Conservation (phyloP, 805 yeast species). For the Ogataea sp. region DNA sequence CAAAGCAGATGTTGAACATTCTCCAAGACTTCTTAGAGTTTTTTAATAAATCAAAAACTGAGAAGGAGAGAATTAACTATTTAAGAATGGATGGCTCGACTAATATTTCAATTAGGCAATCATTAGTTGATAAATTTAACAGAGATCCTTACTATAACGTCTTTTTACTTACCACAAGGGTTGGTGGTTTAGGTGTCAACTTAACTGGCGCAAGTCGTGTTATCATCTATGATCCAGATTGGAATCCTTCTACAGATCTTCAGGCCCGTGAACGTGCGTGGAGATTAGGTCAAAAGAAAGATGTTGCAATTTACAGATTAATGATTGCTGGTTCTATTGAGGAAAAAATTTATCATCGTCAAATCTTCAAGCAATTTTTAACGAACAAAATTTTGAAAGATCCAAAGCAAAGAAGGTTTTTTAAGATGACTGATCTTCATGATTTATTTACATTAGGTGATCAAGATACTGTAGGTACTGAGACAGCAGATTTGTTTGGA, state of each 20-base stretch:
- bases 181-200: constrained; percentile 93
- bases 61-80: constrained; percentile 31
- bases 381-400: constrained; percentile 92
- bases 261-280: constrained; percentile 97
- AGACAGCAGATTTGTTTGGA: constrained; percentile 56
- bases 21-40: constrained; percentile 56
- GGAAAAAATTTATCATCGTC: constrained; percentile 94
- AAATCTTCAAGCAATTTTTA: constrained; percentile 88
- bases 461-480: constrained; percentile 56
- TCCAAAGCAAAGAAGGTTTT: constrained; percentile 89
- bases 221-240: constrained; percentile 92
- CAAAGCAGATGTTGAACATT: constrained; percentile 89
- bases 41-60: constrained; percentile 22
- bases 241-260: constrained; percentile 97
- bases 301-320: constrained; percentile 81
- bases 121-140: constrained; percentile 76
- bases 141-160: constrained; percentile 46
- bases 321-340: constrained; percentile 95
- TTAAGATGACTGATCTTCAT: constrained; percentile 85
- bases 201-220: constrained; percentile 93
- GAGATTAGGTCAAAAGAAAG: constrained; percentile 91
- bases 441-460: constrained; percentile 85
- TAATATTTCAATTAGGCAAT: constrained; percentile 67
- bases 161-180: constrained; percentile 85
- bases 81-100: constrained; percentile 95